phyloP scores from a whole-genome alignment of 176 grass and related monocot species.

The Avena insularis region DNA sequence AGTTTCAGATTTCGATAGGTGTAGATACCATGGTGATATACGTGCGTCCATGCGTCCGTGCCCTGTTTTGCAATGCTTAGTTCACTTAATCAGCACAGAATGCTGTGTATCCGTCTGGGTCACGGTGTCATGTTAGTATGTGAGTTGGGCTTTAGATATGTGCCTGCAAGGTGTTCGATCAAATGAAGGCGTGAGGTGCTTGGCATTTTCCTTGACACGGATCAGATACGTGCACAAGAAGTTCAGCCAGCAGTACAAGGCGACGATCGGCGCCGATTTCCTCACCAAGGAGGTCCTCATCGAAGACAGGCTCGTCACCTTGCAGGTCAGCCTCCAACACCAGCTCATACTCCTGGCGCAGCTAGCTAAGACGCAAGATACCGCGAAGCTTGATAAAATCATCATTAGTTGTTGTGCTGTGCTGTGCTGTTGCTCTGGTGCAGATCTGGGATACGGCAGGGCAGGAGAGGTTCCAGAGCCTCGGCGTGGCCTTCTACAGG shows the following conservation, averaged over 20 bases:
- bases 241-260: constrained; percentile 97
- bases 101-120: too few relatives aligned
- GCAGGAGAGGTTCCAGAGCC: constrained; percentile 98
- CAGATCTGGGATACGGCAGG: constrained; percentile 99
- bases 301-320: constrained; percentile 87
- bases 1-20: background rate
- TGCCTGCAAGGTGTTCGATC: background rate
- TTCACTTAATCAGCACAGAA: background rate
- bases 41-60: background rate
- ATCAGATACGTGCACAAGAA: constrained; percentile 94
- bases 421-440: constrained; percentile 14
- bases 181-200: background rate
- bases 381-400: background rate
- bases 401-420: background rate
- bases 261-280: constrained; percentile 97
- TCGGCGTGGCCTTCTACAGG: constrained; percentile 96
- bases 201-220: constrained; percentile 32
- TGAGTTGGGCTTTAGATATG: background rate
- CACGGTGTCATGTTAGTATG: too few relatives aligned
- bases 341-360: too few relatives aligned
- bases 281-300: constrained; percentile 94
- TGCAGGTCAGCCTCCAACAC: constrained; percentile 58
- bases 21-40: background rate
- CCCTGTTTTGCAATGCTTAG: background rate
- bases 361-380: too few relatives aligned